Evolutionary conservation across 306 rosid genomes (phyloP).

Genomic region (Astragalus membranaceus): DNA sequence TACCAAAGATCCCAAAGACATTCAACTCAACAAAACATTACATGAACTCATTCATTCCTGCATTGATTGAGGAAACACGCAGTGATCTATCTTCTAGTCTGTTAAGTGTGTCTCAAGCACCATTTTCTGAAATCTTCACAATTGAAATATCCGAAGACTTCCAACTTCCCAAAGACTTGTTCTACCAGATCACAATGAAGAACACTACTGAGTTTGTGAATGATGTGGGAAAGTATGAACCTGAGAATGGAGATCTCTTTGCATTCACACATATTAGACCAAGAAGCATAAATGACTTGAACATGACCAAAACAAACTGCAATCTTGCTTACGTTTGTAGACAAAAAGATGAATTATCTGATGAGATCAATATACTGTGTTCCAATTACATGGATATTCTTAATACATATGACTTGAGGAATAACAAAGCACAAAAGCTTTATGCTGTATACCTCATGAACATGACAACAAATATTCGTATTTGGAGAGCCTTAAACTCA

Average conservation of each 20-base stretch:
- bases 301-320: constrained; percentile 12
- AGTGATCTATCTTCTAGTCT: constrained; percentile 36
- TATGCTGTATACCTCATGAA: constrained; percentile 25
- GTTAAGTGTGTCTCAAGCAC: constrained; percentile 21
- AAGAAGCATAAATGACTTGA: constrained; percentile 25
- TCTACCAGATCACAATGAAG: constrained; percentile 12
- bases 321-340: constrained; percentile 29
- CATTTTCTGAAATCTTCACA: constrained; percentile 24
- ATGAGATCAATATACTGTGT: constrained; percentile 14
- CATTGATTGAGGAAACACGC: constrained; percentile 53
- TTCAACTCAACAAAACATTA: constrained; percentile 31
- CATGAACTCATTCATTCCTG: constrained; percentile 35
- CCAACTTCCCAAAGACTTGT: background rate
- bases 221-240: constrained; percentile 20
- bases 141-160: background rate
- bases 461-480: constrained; percentile 27
- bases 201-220: background rate
- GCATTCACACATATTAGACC: constrained; percentile 39
- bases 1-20: constrained; percentile 34
- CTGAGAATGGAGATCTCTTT: constrained; percentile 43
- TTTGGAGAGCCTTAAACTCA: constrained; percentile 29
- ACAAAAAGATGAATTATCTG: background rate
- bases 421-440: background rate
- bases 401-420: background rate
- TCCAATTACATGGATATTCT: background rate